Evolutionary conservation across 805 yeast species (phyloP).

Genomic region (Suhomyces xylopsoci): DNA sequence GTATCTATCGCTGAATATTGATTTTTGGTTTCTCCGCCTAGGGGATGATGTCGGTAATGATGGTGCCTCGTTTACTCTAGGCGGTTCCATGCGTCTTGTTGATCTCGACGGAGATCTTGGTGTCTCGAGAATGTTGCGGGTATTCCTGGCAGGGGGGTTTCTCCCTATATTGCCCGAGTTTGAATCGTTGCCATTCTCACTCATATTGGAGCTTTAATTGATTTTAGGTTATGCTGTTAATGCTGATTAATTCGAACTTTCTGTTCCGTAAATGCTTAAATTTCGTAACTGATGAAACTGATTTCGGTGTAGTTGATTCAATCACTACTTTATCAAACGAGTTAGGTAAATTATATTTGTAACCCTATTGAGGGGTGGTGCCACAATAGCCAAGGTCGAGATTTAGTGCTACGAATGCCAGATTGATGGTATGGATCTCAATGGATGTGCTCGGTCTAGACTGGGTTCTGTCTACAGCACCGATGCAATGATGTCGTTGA

Average conservation of each 20-base stretch:
- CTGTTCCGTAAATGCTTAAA: neutral
- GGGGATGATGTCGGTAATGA: slow-evolving; percentile 43
- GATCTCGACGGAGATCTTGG: slow-evolving; percentile 44
- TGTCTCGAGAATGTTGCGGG: slow-evolving; percentile 27
- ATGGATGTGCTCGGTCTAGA: neutral
- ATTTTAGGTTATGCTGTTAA: neutral
- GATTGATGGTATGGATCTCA: neutral
- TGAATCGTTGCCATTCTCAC: slow-evolving; percentile 1
- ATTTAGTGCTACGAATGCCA: neutral
- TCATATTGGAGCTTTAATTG: neutral
- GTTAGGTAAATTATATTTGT: neutral
- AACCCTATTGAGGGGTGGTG: neutral
- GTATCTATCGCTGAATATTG: slow-evolving; percentile 75
- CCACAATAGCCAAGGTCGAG: neutral
- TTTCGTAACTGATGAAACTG: neutral
- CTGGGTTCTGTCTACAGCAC: neutral
- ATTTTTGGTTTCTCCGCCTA: slow-evolving; percentile 41
- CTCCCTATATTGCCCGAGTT: neutral
- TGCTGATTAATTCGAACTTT: neutral
- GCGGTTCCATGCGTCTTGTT: slow-evolving; percentile 37
- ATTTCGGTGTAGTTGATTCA: neutral
- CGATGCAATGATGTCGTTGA: neutral
- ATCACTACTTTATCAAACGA: neutral
- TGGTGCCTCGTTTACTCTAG: slow-evolving; percentile 28
- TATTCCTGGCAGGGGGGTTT: neutral